Evolutionary conservation across 306 rosid species (phyloP), one percentile per base, ranked within the genome.

Genomic region (Acmispon strigosus): DNA sequence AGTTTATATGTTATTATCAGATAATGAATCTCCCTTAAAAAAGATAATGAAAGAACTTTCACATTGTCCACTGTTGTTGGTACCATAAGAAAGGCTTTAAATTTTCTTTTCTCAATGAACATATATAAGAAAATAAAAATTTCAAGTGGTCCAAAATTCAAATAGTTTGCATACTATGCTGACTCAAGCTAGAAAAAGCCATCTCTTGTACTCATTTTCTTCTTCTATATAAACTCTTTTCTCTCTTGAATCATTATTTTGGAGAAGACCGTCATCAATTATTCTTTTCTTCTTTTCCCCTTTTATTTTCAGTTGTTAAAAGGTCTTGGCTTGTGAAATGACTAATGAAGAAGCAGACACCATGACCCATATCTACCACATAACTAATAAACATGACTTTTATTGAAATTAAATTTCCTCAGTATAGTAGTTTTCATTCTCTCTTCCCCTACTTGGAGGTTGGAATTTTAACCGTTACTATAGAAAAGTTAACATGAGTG

Each of bases 321-420:
- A 73, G 69, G 73, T 74, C 7, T 81, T 42, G 78, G 78, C 76
- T 72, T 20, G 51, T 76, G 73, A 70, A 74, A 71, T 53, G 85
- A 70, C 83, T 36, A 71, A 57, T 64, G 71, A 71, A 75, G 75
- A 29, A 66, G 43, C 64, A 74, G 72, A 48, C 71, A 82, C 54
- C 70, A 82, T 78, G 78, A 68, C 81, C 57, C 76, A 77, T 68
- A 84, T 68, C 84, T 66, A 67, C 78, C 82, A 62, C 19, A 60
- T 57, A 68, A 76, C 60, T 74, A 71, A 74, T 47, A 24, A 80
- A 62, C 1, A 32, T 62, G 56, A 69, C 66, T 39, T 82, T 87
- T 82, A 82, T 84, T 82, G 56, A 73, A 64, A 77, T 27, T 27
- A 27, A 27, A 27, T 59, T 78, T 41, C 39, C 80, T 74, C 15